Conservation (phyloP, 805 yeast species). For the Kuraishia capsulata region DNA sequence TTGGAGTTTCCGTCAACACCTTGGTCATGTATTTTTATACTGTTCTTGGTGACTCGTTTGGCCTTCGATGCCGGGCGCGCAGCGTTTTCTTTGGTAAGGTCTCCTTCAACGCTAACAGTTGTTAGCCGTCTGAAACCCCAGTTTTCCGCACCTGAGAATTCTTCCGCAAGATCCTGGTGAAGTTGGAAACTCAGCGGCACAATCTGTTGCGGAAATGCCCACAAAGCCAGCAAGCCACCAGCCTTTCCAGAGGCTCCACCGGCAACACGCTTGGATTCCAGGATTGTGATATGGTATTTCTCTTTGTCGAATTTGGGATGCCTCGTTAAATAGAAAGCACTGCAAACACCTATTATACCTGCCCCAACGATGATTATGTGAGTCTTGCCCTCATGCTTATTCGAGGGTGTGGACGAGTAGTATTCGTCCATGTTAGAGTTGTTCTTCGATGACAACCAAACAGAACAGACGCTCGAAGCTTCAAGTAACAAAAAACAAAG, state of each 20-base stretch:
- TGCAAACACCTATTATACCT: constrained; percentile 93
- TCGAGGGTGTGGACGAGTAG: constrained; percentile 32
- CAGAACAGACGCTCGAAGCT: no score
- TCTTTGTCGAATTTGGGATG: constrained; percentile 73
- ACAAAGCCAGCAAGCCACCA: constrained; percentile 86
- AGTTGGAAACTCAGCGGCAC: constrained; percentile 81
- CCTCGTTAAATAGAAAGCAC: constrained; percentile 78
- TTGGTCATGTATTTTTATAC: constrained; percentile 20
- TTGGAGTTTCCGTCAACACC: constrained; percentile 6
- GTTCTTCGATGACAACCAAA: no score
- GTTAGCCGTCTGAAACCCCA: constrained; percentile 93
- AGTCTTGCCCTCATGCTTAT: constrained; percentile 48
- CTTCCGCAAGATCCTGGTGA: constrained; percentile 74
- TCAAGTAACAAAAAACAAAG: no score
- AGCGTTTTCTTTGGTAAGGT: constrained; percentile 28
- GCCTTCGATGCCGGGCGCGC: not conserved
- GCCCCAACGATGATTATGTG: constrained; percentile 88
- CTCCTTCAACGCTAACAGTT: constrained; percentile 83
- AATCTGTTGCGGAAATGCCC: constrained; percentile 96
- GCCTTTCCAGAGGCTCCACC: constrained; percentile 98
- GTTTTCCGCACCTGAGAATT: constrained; percentile 71
- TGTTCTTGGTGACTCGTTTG: constrained; percentile 19
- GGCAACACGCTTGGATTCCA: constrained; percentile 89
- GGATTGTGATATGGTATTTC: constrained; percentile 70
- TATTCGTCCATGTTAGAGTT: constrained; percentile 8